A percentile compares a stretch with the other conserved stretches of the same genome.
phyloP scores from a whole-genome alignment of 805 yeast genomes.

The Teunomyces cretensis region DNA sequence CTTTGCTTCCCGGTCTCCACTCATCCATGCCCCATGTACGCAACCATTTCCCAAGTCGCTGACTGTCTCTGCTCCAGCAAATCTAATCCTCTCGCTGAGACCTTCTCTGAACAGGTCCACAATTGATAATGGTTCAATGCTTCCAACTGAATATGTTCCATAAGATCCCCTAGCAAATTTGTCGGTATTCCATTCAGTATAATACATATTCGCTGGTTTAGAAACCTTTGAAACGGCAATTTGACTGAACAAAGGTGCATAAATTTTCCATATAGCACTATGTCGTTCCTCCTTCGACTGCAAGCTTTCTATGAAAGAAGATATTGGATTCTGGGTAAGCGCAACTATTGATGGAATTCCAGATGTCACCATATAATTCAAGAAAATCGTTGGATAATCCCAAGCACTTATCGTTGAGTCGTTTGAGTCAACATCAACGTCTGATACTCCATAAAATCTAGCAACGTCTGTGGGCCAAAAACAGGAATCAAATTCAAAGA shows the following conservation, averaged over 20 bases:
- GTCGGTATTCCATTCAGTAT: too few species aligned
- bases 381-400: conserved; percentile 23
- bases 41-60: conserved; percentile 26
- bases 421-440: neutral
- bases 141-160: too few species aligned
- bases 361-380: too few species aligned
- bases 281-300: too few species aligned
- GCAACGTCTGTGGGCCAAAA: conserved; percentile 52
- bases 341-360: too few species aligned
- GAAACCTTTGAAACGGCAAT: too few species aligned
- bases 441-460: conserved; percentile 13
- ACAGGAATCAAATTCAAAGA: conserved; percentile 59
- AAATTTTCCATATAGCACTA: too few species aligned
- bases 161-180: too few species aligned
- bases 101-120: conserved; percentile 20
- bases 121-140: conserved; percentile 1
- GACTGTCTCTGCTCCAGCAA: conserved; percentile 35
- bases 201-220: too few species aligned
- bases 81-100: conserved; percentile 21
- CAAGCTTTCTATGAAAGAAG: too few species aligned
- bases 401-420: conserved; percentile 13
- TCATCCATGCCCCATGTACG: conserved; percentile 35
- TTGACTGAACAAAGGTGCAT: too few species aligned
- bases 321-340: too few species aligned
- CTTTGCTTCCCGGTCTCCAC: conserved; percentile 30